These are phyloP conservation scores for Aspergillus sclerotialis DNA, from an alignment of 2,329 filamentous ascomycete genomes.

Conservation along the genomic window DNA sequence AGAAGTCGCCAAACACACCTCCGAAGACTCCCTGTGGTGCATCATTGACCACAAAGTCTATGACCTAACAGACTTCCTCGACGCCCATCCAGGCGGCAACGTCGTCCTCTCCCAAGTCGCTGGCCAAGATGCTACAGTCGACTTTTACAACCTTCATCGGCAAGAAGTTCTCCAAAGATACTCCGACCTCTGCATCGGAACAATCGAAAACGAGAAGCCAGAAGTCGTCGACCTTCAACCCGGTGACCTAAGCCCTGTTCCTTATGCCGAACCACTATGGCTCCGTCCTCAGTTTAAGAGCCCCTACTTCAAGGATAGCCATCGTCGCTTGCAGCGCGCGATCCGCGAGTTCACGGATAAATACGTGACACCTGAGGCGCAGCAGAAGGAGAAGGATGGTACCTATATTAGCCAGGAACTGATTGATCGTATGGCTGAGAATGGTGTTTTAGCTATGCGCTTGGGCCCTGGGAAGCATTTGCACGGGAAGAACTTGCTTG, in stretches of 20 bases:
- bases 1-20: slow-evolving; percentile 68
- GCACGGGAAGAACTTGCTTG: slow-evolving; percentile 61
- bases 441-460: slow-evolving; percentile 71
- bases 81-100: slow-evolving; percentile 76
- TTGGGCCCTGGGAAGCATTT: slow-evolving; percentile 77
- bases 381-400: slow-evolving; percentile 67
- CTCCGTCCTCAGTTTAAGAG: slow-evolving; percentile 67
- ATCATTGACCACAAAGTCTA: slow-evolving; percentile 84
- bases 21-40: slow-evolving; percentile 70
- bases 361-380: slow-evolving; percentile 66
- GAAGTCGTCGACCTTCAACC: slow-evolving; percentile 62
- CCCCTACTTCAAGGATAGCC: slow-evolving; percentile 74
- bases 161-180: slow-evolving; percentile 86
- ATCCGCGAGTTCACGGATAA: slow-evolving; percentile 66
- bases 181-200: slow-evolving; percentile 65
- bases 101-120: slow-evolving; percentile 74
- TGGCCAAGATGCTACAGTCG: slow-evolving; percentile 70
- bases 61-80: slow-evolving; percentile 76
- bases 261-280: slow-evolving; percentile 83
- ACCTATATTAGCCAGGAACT: slow-evolving; percentile 62
- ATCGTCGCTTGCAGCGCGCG: slow-evolving; percentile 61
- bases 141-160: slow-evolving; percentile 87
- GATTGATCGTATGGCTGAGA: slow-evolving; percentile 70
- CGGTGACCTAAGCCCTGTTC: slow-evolving; percentile 68
- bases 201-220: slow-evolving; percentile 65